These are phyloP conservation scores for Entoloma clypeatum DNA, from an alignment of 1,284 basidiomycete species.

Conservation along the genomic window DNA sequence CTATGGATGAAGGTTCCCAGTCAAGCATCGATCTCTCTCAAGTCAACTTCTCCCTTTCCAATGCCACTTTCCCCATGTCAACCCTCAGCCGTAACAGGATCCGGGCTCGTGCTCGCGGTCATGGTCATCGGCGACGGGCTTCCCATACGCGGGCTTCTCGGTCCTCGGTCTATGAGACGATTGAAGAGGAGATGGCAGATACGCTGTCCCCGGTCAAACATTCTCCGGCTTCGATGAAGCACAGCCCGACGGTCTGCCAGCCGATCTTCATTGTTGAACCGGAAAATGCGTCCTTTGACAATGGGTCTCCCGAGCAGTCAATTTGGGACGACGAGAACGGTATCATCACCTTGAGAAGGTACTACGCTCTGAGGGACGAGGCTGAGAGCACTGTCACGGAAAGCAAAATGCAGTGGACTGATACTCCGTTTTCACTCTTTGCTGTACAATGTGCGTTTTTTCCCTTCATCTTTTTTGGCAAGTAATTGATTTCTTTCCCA, in stretches of 20 bases:
- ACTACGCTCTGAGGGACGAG: constrained; percentile 66
- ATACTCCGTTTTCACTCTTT: constrained; percentile 70
- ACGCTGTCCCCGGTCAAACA: constrained; percentile 36
- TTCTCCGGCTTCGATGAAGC: constrained; percentile 28
- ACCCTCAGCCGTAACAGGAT: constrained; percentile 34
- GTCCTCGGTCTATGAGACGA: constrained; percentile 72
- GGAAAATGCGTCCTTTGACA: constrained; percentile 46
- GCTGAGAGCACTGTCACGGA: constrained; percentile 63
- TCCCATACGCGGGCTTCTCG: constrained; percentile 61
- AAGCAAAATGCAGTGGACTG: constrained; percentile 61
- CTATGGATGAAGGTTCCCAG: constrained; percentile 65
- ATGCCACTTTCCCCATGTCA: constrained; percentile 43
- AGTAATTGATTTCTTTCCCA: constrained; percentile 11
- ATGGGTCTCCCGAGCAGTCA: constrained; percentile 28
- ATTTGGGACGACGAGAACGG: constrained; percentile 62
- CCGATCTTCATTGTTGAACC: constrained; percentile 55
- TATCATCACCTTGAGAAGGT: constrained; percentile 57
- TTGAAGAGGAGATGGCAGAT: constrained; percentile 61
- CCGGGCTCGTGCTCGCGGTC: constrained; percentile 51
- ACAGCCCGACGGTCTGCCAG: constrained; percentile 35
- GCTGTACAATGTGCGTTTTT: constrained; percentile 63
- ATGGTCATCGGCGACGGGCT: constrained; percentile 65
- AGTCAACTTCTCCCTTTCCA: constrained; percentile 53
- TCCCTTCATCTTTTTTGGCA: constrained; percentile 5
- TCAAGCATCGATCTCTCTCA: constrained; percentile 71